A percentile compares a stretch with the other conserved stretches of the same genome.
phyloP scores from a whole-genome alignment of 331 rosid genomes.

The Erythrophleum ivorense region DNA sequence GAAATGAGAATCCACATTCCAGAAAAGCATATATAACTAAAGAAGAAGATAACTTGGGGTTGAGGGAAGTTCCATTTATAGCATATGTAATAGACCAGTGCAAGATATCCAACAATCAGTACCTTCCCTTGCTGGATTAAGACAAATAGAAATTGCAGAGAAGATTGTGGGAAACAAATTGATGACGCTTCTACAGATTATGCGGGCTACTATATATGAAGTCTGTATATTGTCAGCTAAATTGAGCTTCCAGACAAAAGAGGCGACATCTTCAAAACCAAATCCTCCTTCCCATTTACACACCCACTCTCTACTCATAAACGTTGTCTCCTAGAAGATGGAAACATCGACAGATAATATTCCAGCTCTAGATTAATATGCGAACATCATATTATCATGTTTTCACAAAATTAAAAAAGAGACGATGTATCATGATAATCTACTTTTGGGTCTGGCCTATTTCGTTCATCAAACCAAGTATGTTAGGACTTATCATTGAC shows the following conservation, averaged over 20 bases:
- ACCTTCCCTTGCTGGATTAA: too few species aligned
- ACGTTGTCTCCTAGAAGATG: not conserved
- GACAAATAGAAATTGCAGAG: not conserved
- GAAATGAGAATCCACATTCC: too few species aligned
- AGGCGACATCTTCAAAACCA: not conserved
- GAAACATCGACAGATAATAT: not conserved
- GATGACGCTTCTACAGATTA: not conserved
- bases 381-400: too few species aligned
- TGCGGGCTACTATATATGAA: not conserved
- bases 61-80: not conserved
- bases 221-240: not conserved
- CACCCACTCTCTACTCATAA: not conserved
- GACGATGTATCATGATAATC: too few species aligned
- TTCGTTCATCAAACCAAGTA: too few species aligned
- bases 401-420: too few species aligned
- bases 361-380: not conserved
- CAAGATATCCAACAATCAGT: not conserved
- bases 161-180: not conserved
- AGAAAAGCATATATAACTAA: not conserved
- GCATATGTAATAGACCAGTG: not conserved
- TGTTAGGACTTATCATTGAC: too few species aligned
- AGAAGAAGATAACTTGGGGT: not conserved
- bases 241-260: not conserved
- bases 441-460: too few species aligned
- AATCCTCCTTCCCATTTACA: not conserved